Percentiles rank a stretch among this genome's conserved stretches.
These are phyloP conservation scores for Phlyctochytrium bullatum DNA, from an alignment of 192 early-diverging fungal genomes.

Conservation along the genomic window DNA sequence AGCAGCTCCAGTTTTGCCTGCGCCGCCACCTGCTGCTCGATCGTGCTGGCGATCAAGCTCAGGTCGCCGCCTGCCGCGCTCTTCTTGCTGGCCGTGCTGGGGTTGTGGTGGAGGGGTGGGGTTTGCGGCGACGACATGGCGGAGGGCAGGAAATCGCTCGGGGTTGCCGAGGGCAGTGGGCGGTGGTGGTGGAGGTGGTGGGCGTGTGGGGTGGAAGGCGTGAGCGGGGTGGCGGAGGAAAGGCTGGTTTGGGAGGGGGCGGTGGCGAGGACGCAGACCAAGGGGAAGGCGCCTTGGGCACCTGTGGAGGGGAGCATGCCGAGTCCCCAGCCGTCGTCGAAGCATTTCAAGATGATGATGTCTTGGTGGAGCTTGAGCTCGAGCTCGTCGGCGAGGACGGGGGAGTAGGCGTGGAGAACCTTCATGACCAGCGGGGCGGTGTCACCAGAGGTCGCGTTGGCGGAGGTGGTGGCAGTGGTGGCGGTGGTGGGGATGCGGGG, in stretches of 20 bases:
- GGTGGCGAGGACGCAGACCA: conserved; percentile 14
- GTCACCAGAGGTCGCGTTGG: background rate
- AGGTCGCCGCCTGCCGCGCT: too few species aligned
- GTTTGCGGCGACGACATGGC: too few species aligned
- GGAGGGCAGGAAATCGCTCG: too few species aligned
- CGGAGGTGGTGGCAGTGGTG: background rate
- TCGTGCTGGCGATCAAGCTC: too few species aligned
- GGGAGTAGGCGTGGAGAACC: conserved; percentile 22
- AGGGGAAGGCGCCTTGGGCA: conserved; percentile 29
- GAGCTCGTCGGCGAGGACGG: conserved; percentile 31
- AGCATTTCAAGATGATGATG: conserved; percentile 29
- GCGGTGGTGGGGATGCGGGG: background rate
- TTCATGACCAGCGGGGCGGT: conserved; percentile 3
- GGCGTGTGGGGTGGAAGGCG: too few species aligned
- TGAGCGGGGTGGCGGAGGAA: background rate
- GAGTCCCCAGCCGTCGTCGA: conserved; percentile 39
- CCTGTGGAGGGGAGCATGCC: conserved; percentile 26
- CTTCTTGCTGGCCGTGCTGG: too few species aligned
- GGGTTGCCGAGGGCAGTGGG: too few species aligned
- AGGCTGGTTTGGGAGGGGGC: background rate
- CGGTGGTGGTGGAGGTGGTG: too few species aligned
- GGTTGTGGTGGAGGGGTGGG: too few species aligned
- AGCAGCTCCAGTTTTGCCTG: background rate
- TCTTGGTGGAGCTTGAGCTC: conserved; percentile 23
- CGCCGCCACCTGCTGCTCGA: too few species aligned